Percentiles rank a stretch among this genome's conserved stretches.
phyloP scores from a whole-genome alignment of 2,329 filamentous ascomycete genomes.

The Xylariaceae sp. region DNA sequence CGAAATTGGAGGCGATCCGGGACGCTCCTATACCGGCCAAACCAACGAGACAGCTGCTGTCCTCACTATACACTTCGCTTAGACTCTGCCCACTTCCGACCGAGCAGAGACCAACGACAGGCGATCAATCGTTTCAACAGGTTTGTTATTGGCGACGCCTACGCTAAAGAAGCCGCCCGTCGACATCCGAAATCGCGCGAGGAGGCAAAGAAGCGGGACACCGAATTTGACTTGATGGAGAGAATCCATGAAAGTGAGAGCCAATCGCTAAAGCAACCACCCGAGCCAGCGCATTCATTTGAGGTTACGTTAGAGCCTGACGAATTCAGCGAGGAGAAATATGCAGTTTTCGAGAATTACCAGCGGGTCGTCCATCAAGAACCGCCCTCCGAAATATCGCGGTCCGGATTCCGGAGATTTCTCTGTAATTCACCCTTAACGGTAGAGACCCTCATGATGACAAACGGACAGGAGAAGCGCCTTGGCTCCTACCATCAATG shows the following conservation, averaged over 20 bases:
- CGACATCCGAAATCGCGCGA: slow-evolving; percentile 71
- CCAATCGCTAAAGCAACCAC: slow-evolving; percentile 59
- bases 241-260: slow-evolving; percentile 74
- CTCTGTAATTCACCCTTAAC: slow-evolving; percentile 73
- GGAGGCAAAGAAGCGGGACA: slow-evolving; percentile 66
- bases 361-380: slow-evolving; percentile 77
- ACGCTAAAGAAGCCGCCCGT: slow-evolving; percentile 67
- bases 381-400: slow-evolving; percentile 61
- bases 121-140: slow-evolving; percentile 78
- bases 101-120: slow-evolving; percentile 75
- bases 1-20: slow-evolving; percentile 79
- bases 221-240: slow-evolving; percentile 69
- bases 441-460: slow-evolving; percentile 48
- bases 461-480: slow-evolving; percentile 58
- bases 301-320: slow-evolving; percentile 73
- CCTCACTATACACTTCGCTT: slow-evolving; percentile 87
- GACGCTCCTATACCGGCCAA: slow-evolving; percentile 76
- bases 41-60: slow-evolving; percentile 82
- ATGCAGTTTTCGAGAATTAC: slow-evolving; percentile 73
- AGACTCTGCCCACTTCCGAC: slow-evolving; percentile 67
- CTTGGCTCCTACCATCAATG: slow-evolving; percentile 83
- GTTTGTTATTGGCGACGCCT: slow-evolving; percentile 71
- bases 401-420: slow-evolving; percentile 70
- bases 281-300: slow-evolving; percentile 70
- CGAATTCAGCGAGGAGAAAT: slow-evolving; percentile 78